Conservation (phyloP, 2,329 filamentous ascomycete species). For the Drechslera avenae region DNA sequence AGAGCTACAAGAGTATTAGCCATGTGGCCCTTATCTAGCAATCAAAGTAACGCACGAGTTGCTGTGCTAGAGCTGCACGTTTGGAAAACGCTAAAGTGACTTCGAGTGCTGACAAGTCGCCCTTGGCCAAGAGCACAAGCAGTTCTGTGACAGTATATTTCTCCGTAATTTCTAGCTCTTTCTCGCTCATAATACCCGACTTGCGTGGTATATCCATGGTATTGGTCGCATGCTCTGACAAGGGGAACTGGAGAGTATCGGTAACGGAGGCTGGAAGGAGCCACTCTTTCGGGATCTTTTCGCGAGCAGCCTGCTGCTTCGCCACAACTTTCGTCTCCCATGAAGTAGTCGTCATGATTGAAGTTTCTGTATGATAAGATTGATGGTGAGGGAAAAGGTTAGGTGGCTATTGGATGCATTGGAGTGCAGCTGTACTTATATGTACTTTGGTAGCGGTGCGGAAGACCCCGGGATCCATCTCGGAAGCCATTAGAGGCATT, state of each 20-base stretch:
- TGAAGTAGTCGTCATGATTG: background rate
- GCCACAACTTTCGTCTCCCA: conserved; percentile 4
- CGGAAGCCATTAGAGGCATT: too few relatives aligned
- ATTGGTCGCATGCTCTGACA: conserved; percentile 7
- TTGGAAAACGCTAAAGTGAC: conserved; percentile 59
- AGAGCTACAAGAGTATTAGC: conserved; percentile 50
- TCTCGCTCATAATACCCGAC: conserved; percentile 61
- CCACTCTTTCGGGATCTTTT: conserved; percentile 50
- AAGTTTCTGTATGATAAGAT: too few relatives aligned
- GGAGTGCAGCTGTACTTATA: too few relatives aligned
- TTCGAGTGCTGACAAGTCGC: conserved; percentile 54
- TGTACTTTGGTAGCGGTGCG: too few relatives aligned
- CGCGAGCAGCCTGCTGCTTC: conserved; percentile 2
- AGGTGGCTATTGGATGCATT: too few relatives aligned
- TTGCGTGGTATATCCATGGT: conserved; percentile 52
- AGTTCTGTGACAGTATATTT: conserved; percentile 43
- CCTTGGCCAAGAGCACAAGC: conserved; percentile 40
- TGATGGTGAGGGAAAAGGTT: too few relatives aligned
- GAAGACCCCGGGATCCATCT: background rate
- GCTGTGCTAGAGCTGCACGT: conserved; percentile 57
- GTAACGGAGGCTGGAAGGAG: conserved; percentile 30
- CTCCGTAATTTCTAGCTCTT: conserved; percentile 55
- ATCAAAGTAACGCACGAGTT: conserved; percentile 48
- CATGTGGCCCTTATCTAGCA: background rate
- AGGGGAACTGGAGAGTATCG: conserved; percentile 1